Evolutionary conservation across 441 rosid species (phyloP).

Genomic region (Daphne laureola): DNA sequence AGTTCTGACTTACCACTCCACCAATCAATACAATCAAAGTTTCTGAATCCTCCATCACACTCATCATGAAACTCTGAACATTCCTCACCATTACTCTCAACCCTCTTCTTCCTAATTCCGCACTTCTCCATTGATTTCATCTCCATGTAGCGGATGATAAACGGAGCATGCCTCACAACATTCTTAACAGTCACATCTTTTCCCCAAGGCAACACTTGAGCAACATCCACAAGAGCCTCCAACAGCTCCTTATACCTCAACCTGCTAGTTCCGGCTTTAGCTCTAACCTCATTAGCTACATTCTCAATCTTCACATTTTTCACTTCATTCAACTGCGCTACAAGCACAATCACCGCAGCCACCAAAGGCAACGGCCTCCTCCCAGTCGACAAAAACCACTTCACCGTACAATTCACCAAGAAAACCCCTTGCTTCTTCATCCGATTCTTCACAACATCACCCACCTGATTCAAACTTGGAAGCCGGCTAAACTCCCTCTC

Average conservation of each 20-base stretch:
- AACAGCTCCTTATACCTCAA: slow-evolving; percentile 55
- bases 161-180: slow-evolving; percentile 49
- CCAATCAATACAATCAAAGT: slow-evolving; percentile 40
- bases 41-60: slow-evolving; percentile 18
- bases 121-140: slow-evolving; percentile 48
- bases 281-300: slow-evolving; percentile 34
- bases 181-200: slow-evolving; percentile 67
- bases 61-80: background rate
- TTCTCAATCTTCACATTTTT: slow-evolving; percentile 38
- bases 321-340: slow-evolving; percentile 54
- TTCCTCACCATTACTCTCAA: slow-evolving; percentile 21
- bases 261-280: slow-evolving; percentile 37
- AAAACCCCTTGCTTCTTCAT: slow-evolving; percentile 65
- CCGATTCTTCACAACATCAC: slow-evolving; percentile 28
- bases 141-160: slow-evolving; percentile 71
- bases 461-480: slow-evolving; percentile 23
- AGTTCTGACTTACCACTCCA: slow-evolving; percentile 77
- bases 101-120: slow-evolving; percentile 7
- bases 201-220: slow-evolving; percentile 82
- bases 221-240: slow-evolving; percentile 58
- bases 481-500: slow-evolving; percentile 35
- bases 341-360: slow-evolving; percentile 61
- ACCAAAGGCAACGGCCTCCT: slow-evolving; percentile 74
- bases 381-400: slow-evolving; percentile 74
- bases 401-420: slow-evolving; percentile 62